Evolutionary conservation across 345 rosid species (phyloP).

Genomic region (Eucalyptus victrix): DNA sequence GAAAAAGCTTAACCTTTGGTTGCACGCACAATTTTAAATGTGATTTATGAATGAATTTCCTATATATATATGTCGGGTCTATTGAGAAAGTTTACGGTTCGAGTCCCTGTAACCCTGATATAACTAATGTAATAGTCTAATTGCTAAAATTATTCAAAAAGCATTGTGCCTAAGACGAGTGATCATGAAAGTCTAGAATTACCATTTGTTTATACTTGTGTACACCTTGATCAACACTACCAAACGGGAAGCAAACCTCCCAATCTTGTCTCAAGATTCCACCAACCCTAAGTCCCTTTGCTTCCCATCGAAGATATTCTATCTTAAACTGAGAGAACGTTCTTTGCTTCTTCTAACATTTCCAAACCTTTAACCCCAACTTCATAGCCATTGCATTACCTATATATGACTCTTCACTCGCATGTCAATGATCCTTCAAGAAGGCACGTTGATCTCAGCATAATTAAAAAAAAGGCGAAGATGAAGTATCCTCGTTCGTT

Average conservation of each 20-base stretch:
- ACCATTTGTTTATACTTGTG: neutral
- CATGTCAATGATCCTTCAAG: neutral
- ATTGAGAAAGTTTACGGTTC: fast-evolving
- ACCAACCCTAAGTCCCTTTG: neutral
- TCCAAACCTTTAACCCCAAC: neutral
- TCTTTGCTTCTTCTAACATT: neutral
- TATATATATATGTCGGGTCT: neutral
- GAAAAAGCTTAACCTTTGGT: neutral
- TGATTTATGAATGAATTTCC: neutral
- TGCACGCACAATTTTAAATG: neutral
- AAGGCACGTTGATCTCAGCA: neutral
- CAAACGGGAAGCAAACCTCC: neutral
- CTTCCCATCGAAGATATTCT: slow-evolving; percentile 3
- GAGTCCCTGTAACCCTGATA: neutral
- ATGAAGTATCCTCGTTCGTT: neutral
- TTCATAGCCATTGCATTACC: neutral
- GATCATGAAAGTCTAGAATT: neutral
- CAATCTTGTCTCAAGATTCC: neutral
- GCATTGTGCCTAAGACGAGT: neutral
- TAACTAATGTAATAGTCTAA: neutral
- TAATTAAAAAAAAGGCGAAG: neutral
- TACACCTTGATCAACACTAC: neutral
- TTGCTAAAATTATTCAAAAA: neutral
- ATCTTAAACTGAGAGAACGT: neutral
- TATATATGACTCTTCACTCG: neutral